Base-by-base conservation (phyloP, 2,329 filamentous ascomycete species). In the Penicillium sp. region DNA sequence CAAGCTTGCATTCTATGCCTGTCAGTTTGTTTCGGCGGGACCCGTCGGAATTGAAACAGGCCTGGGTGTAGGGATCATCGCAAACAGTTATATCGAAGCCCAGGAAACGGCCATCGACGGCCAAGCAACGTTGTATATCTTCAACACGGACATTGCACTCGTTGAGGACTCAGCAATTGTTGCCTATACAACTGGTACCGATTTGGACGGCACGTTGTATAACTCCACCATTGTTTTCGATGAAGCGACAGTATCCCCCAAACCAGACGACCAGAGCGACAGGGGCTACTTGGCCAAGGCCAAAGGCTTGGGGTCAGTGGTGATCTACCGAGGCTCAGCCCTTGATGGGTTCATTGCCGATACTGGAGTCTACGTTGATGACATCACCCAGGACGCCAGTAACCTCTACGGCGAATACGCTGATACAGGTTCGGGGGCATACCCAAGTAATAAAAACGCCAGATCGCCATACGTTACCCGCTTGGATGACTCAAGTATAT, bases 1-100 rank as follows among this genome's bases (percentile, higher is more conserved):
- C 11, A 76, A 79, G 5, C 74, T 76, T 21, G 75, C 72, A 3
- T 76, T 79, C 53, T 80, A 81, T 58, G 68, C 70, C 16, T 80
- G 77, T 44, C 72, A 77, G 16, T 70, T 81, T 8, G 63, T 80
- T 5, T 73, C 77, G 5, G 70, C 73, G 0, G 76, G 78, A 10
- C 61, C 59, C 5, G 62, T 64, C 16, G 68, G 63, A 3, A 65
- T 73, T 9, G 68, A 62, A 8, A 61, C 70, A 5, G 64, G 68
- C 0, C 61, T 64, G 14, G 74, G 75, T 2, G 63, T 74, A 0
- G 72, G 69, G 0, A 59, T 81, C 26, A 71, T 81, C 27, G 76
- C 76, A 7, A 73, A 79, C 58, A 79, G 76, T 0, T 80, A 79
- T 53, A 69, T 81, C 10, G 75, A 80, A 58, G 78, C 75, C 1